Base-by-base conservation (phyloP, 2,329 filamentous ascomycete genomes). In the Colletotrichum aenigma region DNA sequence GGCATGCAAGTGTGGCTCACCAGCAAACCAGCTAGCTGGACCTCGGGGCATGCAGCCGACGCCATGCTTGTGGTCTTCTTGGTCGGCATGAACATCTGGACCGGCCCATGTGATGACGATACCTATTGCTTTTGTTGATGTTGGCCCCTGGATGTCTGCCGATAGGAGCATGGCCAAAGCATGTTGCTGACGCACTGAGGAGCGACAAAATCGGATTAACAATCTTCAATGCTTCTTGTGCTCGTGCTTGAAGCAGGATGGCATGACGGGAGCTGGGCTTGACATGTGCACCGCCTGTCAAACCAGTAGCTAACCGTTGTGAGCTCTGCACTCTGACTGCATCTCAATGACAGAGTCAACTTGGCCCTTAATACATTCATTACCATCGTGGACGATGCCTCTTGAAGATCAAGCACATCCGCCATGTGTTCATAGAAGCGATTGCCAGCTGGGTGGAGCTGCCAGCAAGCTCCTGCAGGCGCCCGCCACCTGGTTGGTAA, bases 1-100 rank as follows among this genome's bases (percentile, higher is more conserved):
- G 60, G 66, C 65, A 70, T 66, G 66, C 71, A 67, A 69, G 70
- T 74, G 74, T 69, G 74, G 74, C 64, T 69, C 56, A 26, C 34
- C 65, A 64, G 34, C 70, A 58, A 28, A 34, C 60, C 26, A 12
- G 36, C 28, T 34, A 26, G 36, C 24, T 52, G 10, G 43, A 52
- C 43, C 43, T 52, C n/a, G 43, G 43, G 26, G 58, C 28, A 30
- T n/a, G 64, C 38, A 30, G 16, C 64, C 64, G 64, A 61, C 43
- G 62, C 62, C 26, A 26, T 48, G 15, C 28, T 16, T 10, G 30
- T 6, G 21, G 52, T 34, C 28, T 13, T 66, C 24, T 38, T 26
- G 10, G 21, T 66, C 62, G 26, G 43, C 66, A 58, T 67, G 15
- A 56, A 28, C 32, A 28, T 60, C 52, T 60, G n/a, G 62, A 28